Evolutionary conservation across 1,284 basidiomycete species (phyloP), one percentile per base, ranked within the genome.

Genomic region (Fomitopsis schrenkii): DNA sequence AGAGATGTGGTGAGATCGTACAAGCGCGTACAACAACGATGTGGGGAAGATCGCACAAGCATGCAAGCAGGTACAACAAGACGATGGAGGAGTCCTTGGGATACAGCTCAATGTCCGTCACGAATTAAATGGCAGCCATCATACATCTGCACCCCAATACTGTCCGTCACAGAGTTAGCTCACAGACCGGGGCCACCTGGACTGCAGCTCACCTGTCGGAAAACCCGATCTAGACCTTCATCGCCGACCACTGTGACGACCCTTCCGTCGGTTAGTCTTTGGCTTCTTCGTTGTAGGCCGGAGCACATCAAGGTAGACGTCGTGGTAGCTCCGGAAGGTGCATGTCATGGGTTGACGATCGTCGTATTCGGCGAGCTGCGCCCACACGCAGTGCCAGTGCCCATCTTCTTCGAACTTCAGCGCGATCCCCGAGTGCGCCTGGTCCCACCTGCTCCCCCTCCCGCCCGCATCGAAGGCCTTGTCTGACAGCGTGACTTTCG

Each of bases 321-420:
- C 87, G 63, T 84, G 80, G 71, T 84, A 88, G 67, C 79, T 86
- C 61, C 86, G 77, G 68, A 85, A 86, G 44, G 80, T 72, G 66
- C 83, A 85, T 6, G 55, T 50, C n/a, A 52, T 48, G 41, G 64
- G 62, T 17, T 60, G 61, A 46, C 67, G 56, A 40, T 73, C 72
- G 63, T 82, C 80, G 62, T 80, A 77, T 62, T 85, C 85, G 22
- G 79, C 76, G 63, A 84, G 76, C 35, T 77, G 80, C 28, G 84
- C 86, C 84, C 83, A 87, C 40, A 87, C 77, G 71, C 84, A 87
- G 62, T 86, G 83, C 86, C 86, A 88, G 40, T 70, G 74, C 36
- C 66, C 70, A 36, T 72, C 71, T 67, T 79, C 77, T 48, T 71
- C 69, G 61, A 81, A 83, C 64, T 80, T 79, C 69, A 83, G 72